Percentiles rank a stretch among this genome's conserved stretches.
Conservation (phyloP, 331 rosid genomes). For the Quercus phellos region DNA sequence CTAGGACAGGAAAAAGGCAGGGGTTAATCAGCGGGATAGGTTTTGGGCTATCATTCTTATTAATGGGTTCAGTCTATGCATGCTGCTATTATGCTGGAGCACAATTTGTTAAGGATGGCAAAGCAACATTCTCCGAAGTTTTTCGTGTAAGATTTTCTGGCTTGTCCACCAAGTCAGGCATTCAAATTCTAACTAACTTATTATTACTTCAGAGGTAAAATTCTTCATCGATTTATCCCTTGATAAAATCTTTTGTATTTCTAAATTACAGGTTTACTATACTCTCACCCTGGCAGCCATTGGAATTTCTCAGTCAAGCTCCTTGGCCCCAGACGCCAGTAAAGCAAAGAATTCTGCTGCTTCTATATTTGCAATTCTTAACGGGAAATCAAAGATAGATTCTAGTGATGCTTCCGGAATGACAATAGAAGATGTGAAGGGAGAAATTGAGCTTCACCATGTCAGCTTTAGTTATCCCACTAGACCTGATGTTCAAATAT, state of each 20-base stretch:
- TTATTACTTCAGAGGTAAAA: neutral
- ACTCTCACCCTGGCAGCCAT: constrained; percentile 32
- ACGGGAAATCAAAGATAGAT: constrained; percentile 41
- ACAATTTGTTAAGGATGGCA: constrained; percentile 36
- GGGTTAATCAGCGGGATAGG: constrained; percentile 46
- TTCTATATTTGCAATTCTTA: constrained; percentile 49
- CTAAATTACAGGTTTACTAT: constrained; percentile 40
- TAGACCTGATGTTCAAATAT: constrained; percentile 40
- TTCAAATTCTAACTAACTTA: neutral
- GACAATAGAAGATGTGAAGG: constrained; percentile 36
- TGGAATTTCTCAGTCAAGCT: constrained; percentile 36
- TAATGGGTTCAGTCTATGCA: constrained; percentile 34
- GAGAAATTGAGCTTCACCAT: constrained; percentile 39
- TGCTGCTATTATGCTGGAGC: constrained; percentile 46
- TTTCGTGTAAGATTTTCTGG: constrained; percentile 38
- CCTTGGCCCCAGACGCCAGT: constrained; percentile 38
- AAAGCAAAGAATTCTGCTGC: constrained; percentile 45
- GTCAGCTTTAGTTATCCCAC: constrained; percentile 53
- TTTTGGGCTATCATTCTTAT: constrained; percentile 38
- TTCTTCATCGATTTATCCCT: neutral
- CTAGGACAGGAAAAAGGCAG: constrained; percentile 34
- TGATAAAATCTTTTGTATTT: neutral
- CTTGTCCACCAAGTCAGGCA: neutral
- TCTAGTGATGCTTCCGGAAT: constrained; percentile 38
- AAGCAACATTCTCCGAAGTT: constrained; percentile 34